phyloP scores from a whole-genome alignment of 352 stramenopile species.

The Blastocystis sp. region DNA sequence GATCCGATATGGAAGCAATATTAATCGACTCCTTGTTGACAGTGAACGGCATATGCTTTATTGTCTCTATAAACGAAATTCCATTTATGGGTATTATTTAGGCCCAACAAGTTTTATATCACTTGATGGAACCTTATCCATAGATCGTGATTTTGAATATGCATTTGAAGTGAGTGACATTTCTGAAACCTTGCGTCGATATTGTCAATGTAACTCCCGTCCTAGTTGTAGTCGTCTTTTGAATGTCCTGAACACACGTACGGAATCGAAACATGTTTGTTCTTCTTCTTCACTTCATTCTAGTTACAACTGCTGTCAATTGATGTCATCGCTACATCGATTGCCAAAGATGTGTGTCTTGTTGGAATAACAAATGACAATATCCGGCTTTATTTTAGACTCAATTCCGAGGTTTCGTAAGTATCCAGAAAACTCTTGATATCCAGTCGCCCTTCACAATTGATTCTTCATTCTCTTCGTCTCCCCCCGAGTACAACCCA shows the following conservation, averaged over 20 bases:
- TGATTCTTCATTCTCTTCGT: not conserved
- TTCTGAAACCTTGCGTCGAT: not conserved
- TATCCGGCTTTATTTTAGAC: slow-evolving; percentile 15
- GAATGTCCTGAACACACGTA: not conserved
- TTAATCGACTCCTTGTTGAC: slow-evolving; percentile 36
- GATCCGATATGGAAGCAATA: slow-evolving; percentile 41
- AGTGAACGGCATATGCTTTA: slow-evolving; percentile 46
- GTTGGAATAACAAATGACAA: slow-evolving; percentile 1
- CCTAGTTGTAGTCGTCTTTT: not conserved
- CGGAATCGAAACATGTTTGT: not conserved
- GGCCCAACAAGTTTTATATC: slow-evolving; percentile 1
- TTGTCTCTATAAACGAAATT: slow-evolving; percentile 35
- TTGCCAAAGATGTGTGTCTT: slow-evolving; percentile 21
- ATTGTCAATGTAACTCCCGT: not conserved
- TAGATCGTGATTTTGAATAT: slow-evolving; percentile 21
- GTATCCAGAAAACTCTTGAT: not conserved
- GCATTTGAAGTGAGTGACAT: slow-evolving; percentile 15
- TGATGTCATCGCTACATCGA: not conserved
- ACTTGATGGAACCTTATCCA: not conserved
- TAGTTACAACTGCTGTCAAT: not conserved
- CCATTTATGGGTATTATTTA: slow-evolving; percentile 40
- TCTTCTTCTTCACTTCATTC: not conserved
- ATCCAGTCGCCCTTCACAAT: not conserved
- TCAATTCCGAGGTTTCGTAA: not conserved
- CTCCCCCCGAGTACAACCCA: not conserved